Conservation (phyloP, 805 yeast genomes). For the Hanseniaspora lindneri region DNA sequence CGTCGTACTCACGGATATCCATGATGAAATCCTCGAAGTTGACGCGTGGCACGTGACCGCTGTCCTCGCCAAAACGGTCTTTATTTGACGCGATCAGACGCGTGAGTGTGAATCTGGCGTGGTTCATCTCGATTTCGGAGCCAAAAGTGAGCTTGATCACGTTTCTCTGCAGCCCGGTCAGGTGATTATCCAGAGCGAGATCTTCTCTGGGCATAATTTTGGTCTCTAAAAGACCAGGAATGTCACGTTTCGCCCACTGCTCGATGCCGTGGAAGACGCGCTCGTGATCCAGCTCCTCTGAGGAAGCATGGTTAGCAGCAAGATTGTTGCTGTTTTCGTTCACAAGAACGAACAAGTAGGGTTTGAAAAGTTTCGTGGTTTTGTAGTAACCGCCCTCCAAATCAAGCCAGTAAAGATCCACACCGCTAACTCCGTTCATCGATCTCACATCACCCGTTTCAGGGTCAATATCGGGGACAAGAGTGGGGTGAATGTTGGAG, state of each 20-base stretch:
- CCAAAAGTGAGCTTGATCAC: conserved; percentile 61
- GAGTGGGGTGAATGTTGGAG: conserved; percentile 83
- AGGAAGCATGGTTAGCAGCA: background rate
- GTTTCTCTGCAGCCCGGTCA: conserved; percentile 58
- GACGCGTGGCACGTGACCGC: conserved; percentile 45
- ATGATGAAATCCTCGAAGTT: conserved; percentile 46
- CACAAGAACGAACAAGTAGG: conserved; percentile 61
- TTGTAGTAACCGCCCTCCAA: conserved; percentile 96
- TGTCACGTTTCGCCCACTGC: conserved; percentile 56
- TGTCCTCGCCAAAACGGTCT: conserved; percentile 37
- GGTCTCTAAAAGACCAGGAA: conserved; percentile 21
- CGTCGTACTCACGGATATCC: conserved; percentile 88
- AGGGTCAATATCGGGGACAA: conserved; percentile 40
- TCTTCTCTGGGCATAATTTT: conserved; percentile 55
- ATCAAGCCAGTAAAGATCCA: conserved; percentile 85
- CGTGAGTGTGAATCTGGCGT: conserved; percentile 51
- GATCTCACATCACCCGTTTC: conserved; percentile 16
- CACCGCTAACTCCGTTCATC: conserved; percentile 64
- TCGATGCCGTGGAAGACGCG: conserved; percentile 55
- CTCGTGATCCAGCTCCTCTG: background rate
- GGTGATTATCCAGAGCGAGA: conserved; percentile 69
- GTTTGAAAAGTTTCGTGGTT: conserved; percentile 69
- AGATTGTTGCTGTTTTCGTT: conserved; percentile 24
- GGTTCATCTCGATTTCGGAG: conserved; percentile 59
- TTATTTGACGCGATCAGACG: conserved; percentile 40